Base-by-base conservation (phyloP, 2,329 filamentous ascomycete species). In the Aureobasidium lini region DNA sequence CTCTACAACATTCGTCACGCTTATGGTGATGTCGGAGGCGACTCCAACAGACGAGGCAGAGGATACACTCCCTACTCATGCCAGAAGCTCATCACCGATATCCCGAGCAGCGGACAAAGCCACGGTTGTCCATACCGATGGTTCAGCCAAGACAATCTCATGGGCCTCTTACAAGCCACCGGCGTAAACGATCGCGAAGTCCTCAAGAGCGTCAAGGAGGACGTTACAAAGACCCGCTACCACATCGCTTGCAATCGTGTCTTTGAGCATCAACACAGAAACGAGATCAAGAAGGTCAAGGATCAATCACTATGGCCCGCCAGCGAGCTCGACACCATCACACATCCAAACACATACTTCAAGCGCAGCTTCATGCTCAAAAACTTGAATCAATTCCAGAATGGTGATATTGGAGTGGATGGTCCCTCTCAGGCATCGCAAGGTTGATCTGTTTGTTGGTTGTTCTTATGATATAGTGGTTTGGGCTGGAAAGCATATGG, bases 121-220 rank as follows among this genome's bases (percentile, higher is more conserved):
- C 93, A 99, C 71, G 94, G 94, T n/a, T 99, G 94, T 70, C 94
- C 94, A 0, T 99, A 97, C 72, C 81, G 94, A 32, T 93, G 96
- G 70, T 97, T 96, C 71, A 88, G 85, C 61, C 75, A 88, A 52
- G 94, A 99, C 63, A 99, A 97, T 66, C 80, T 99, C 40, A 83
- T 87, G 29, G 73, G 82, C 0, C 75, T 97, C 64, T 79, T 96
- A 44, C 87, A 95, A 69, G 78, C 81, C 15, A 88, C 89, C 48
- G 94, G 93, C 0, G 84, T 99, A 0, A 83, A 79, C 34, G 93
- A 97, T 70, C 80, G 85, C 44, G 83, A 87, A 1, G 83, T 95
- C 18, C 71, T 97, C 44, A 86, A 87, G 63, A 88, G 86, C 0
- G 89, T 99, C 8, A 86, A 86, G 68, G 90, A 96, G 70, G 93